A percentile compares a stretch with the other conserved stretches of the same genome.
Evolutionary conservation across 2,329 filamentous ascomycete species (phyloP).

Genomic region (Sphaerulina populicola): DNA sequence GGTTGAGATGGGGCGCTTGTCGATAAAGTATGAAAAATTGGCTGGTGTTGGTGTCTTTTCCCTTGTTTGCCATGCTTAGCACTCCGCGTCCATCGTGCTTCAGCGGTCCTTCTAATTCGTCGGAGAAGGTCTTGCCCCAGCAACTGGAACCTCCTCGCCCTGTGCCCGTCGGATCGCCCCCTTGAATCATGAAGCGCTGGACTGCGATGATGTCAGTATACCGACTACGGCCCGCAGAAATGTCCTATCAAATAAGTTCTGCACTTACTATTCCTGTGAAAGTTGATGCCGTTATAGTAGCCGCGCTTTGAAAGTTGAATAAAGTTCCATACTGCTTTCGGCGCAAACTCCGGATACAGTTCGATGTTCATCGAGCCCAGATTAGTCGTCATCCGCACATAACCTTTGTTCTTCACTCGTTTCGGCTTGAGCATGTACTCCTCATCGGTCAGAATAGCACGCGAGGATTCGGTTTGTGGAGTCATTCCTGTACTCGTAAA

Average conservation of each 20-base stretch:
- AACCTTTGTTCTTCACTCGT: slow-evolving; percentile 81
- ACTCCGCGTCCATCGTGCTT: slow-evolving; percentile 76
- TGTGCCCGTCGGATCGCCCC: slow-evolving; percentile 86
- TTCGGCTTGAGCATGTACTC: slow-evolving; percentile 93
- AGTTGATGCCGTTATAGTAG: slow-evolving; percentile 75
- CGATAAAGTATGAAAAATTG: slow-evolving; percentile 95
- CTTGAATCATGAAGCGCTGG: slow-evolving; percentile 94
- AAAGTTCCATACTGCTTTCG: slow-evolving; percentile 96
- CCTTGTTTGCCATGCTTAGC: slow-evolving; percentile 95
- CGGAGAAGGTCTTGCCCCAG: slow-evolving; percentile 89
- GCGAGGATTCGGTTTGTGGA: slow-evolving; percentile 78
- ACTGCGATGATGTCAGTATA: slow-evolving; percentile 41
- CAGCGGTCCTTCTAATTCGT: slow-evolving; percentile 83
- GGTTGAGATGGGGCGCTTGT: slow-evolving; percentile 73
- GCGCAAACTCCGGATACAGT: slow-evolving; percentile 81
- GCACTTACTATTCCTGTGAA: slow-evolving; percentile 62
- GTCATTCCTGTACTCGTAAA: slow-evolving; percentile 94
- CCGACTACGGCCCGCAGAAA: too few relatives aligned
- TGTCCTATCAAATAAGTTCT: too few relatives aligned
- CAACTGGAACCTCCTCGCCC: slow-evolving; percentile 82
- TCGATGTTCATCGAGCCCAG: slow-evolving; percentile 80
- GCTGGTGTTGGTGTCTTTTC: slow-evolving; percentile 91
- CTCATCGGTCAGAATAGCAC: slow-evolving; percentile 81
- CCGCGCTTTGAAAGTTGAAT: slow-evolving; percentile 77
- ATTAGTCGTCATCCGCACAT: slow-evolving; percentile 80